Conservation (phyloP, 805 yeast species). For the Teunomyces funiuensis region DNA sequence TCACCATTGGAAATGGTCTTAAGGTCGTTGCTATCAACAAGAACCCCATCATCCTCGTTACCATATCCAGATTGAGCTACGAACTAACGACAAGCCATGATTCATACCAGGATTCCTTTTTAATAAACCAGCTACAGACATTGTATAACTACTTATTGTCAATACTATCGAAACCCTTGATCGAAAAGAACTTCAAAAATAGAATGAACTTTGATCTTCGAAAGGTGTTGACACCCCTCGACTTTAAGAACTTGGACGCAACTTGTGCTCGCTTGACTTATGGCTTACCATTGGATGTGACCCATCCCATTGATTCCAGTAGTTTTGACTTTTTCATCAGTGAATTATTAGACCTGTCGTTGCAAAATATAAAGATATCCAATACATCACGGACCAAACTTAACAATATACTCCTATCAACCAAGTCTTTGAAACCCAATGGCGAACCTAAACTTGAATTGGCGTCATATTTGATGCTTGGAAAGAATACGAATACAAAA, state of each 20-base stretch:
- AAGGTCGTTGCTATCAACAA: conserved; percentile 59
- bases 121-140: conserved; percentile 59
- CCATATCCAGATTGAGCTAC: conserved; percentile 52
- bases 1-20: conserved; percentile 50
- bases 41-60: conserved; percentile 72
- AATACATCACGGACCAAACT: conserved; percentile 58
- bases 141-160: conserved; percentile 78
- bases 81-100: conserved; percentile 40
- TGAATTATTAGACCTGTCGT: conserved; percentile 27
- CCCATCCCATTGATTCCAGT: conserved; percentile 10
- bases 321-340: conserved; percentile 27
- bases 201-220: conserved; percentile 82
- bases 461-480: conserved; percentile 7
- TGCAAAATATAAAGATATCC: conserved; percentile 47
- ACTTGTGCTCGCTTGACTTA: conserved; percentile 43
- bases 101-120: conserved; percentile 12
- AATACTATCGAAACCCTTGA: conserved; percentile 77
- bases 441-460: conserved; percentile 5
- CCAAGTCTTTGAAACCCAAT: conserved; percentile 19
- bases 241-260: conserved; percentile 66
- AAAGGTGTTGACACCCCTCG: conserved; percentile 71
- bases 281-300: conserved; percentile 24
- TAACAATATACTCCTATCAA: conserved; percentile 49
- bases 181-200: conserved; percentile 63
- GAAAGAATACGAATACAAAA: conserved; percentile 12